Base-by-base conservation (phyloP, 257 asterid genomes). In the Scutellaria minor region DNA sequence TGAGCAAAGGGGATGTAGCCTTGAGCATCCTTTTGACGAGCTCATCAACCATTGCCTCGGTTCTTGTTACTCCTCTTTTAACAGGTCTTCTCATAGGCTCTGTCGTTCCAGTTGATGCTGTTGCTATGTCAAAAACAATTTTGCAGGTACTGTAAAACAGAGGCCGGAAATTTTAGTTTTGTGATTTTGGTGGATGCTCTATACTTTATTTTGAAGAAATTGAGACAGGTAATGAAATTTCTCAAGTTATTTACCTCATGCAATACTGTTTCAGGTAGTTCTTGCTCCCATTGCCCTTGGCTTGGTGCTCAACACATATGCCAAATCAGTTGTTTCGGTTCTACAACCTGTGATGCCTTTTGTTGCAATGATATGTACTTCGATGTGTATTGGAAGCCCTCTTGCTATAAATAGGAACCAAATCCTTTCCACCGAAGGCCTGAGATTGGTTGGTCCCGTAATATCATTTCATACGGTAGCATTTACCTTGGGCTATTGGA, bases 81-180 rank as follows among this genome's bases (percentile, higher is more conserved):
- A 90, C 98, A 0, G 97, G 99, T 57, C 92, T 95, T 83, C 92
- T 95, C 57, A 86, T 95, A 45, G 99, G 98, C 77, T 95, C 99
- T 18, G 99, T 95, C 14, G 96, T 95, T 59, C 98, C 98, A 4
- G 96, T 95, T 53, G 98, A 95, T 77, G 98, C 96, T 20, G 68
- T 90, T 58, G 97, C 99, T 14, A 95, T 95, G 99, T 87, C 99
- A 14, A 95, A 88, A 79, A 90, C 99, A 42, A 95, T 95, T 83
- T 78, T 92, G 83, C 99, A 95, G 97, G 99, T 91, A 81, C 50
- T 11, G 6, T 20, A 59, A 50, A 55, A 59, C n/a, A 61, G 31
- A 54, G 53, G 61, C 24, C 8, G 59, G 45, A 9, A 35, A 47
- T 15, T 59, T 9, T 53, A 14, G 64, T 52, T 52, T 11, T 11